Evolutionary conservation across 202 grass and related monocot genomes (phyloP), one percentile per base, ranked within the genome.

Genomic region (Musa balbisiana): DNA sequence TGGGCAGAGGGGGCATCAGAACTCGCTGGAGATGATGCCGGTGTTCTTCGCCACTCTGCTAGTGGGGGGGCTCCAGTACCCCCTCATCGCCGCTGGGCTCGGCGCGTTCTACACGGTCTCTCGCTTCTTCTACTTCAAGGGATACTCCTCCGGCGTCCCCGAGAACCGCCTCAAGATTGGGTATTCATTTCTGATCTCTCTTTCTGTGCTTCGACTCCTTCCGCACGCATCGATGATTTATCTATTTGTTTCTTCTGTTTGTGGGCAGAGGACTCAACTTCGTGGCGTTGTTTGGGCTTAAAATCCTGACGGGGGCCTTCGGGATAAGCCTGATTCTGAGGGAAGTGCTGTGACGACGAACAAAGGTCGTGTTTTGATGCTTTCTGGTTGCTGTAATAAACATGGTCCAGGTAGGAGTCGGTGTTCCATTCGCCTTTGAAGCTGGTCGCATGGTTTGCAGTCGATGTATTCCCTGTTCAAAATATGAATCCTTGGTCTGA

Each of bases 101-200:
- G 95, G 91, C 27, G 49, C 11, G 10, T 13, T 92, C 27, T 99
- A 99, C 89, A 85, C 52, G 2, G 80, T 95, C 53, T 80, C 84
- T 11, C 92, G 90, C 56, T 89, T 89, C 88, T 94, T 98, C 81
- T 98, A 98, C 84, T 98, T 98, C 85, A 99, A 87, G 83, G 88
- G 91, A 60, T 99, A 92, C 77, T 63, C 91, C 80, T 88, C 88
- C 60, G 95, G 95, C 19, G 60, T 88, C 51, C 95, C 95, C 0
- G 88, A 88, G 0, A 98, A 98, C 73, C 90, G 94, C 49, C 77
- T 87, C 69, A 98, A 98, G 81, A 81, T 92, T 82, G 94, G 88
- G 94, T 98, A 89, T 70, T 66, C 82, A 17, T 66, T 71, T 2
- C 49, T 11, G n/a, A 3, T 63, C 25, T 17, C 12, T 26, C 4